Base-by-base conservation (phyloP, 345 rosid genomes). In the Microcos paniculata region DNA sequence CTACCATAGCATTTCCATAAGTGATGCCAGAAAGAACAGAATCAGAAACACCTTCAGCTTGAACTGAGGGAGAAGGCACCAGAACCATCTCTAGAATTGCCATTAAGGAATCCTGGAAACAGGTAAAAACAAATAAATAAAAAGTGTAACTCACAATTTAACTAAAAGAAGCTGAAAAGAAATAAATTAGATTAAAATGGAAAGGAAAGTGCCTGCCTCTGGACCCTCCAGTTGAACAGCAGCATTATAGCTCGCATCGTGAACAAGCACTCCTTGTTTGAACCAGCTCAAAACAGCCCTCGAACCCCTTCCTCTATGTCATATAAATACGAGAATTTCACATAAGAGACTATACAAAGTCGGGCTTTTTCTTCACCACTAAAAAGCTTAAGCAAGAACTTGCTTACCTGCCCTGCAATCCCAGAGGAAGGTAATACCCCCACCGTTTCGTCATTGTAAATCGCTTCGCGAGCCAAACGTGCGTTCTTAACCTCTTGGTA, bases 391-490 rank as follows among this genome's bases (percentile, higher is more conserved):
- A 61, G 24, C 8, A 40, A 71, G 42, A 51, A 46, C 13, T 7
- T 45, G 18, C 13, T 64, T 80, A 93, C 99, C 94, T 89, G 80
- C 99, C 99, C 30, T 88, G 92, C 81, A 91, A 88, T 55, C 98
- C 97, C 18, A 90, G 83, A 79, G 99, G 99, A 83, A 95, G 91
- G 62, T 95, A 77, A 75, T 88, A 93, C 0, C 99, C 93, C 93
- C 98, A 93, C 55, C 84, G 85, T 87, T 93, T 95, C 57, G 84
- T 68, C 97, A 95, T 93, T 11, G 86, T 85, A 71, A 95, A 93
- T 24, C 98, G 88, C 85, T 95, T 95, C 7, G 96, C 90, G 76
- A 89, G 94, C 99, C 99, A 95, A 58, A 95, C 88, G 80, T 95
- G 99, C 12, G 98, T 95, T 76, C 96, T 90, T 64, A 91, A 81